Percentiles rank a stretch among this genome's conserved stretches.
Conservation (phyloP, 2,329 filamentous ascomycete genomes). For the Penicillium hordei region DNA sequence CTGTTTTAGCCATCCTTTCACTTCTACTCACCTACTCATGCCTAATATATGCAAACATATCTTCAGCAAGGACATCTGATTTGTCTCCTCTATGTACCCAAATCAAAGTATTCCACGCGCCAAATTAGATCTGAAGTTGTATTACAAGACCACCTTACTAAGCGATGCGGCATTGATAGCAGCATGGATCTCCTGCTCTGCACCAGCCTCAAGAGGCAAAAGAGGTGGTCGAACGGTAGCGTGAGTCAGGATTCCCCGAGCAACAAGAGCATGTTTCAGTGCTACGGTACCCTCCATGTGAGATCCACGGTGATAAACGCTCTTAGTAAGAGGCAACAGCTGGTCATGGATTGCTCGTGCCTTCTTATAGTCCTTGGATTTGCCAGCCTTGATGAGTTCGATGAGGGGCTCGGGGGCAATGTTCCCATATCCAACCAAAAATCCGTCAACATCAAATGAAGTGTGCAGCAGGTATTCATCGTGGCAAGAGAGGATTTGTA, state of each 20-base stretch:
- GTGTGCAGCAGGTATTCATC: constrained; percentile 57
- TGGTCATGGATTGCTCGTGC: constrained; percentile 53
- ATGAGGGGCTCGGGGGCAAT: constrained; percentile 53
- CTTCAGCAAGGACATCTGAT: background rate
- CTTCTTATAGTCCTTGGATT: constrained; percentile 50
- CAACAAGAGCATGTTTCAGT: constrained; percentile 54
- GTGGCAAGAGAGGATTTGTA: constrained; percentile 54
- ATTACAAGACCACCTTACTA: constrained; percentile 12
- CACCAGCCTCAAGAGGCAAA: constrained; percentile 32
- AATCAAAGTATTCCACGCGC: background rate
- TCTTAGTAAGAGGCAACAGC: constrained; percentile 53
- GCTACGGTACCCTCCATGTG: constrained; percentile 58
- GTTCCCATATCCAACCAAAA: constrained; percentile 57
- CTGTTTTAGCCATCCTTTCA: background rate
- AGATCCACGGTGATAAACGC: constrained; percentile 56
- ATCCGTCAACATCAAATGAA: constrained; percentile 54
- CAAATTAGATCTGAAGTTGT: constrained; percentile 33
- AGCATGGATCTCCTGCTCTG: constrained; percentile 21
- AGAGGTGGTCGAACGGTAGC: constrained; percentile 53
- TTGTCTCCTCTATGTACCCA: background rate
- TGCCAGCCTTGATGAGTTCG: constrained; percentile 53
- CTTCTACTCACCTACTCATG: background rate
- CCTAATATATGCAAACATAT: background rate
- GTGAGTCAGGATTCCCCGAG: constrained; percentile 51
- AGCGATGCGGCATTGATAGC: constrained; percentile 14